Evolutionary conservation across 1,139 yeast species (phyloP).

Genomic region (Blastobotrys illinoisensis): DNA sequence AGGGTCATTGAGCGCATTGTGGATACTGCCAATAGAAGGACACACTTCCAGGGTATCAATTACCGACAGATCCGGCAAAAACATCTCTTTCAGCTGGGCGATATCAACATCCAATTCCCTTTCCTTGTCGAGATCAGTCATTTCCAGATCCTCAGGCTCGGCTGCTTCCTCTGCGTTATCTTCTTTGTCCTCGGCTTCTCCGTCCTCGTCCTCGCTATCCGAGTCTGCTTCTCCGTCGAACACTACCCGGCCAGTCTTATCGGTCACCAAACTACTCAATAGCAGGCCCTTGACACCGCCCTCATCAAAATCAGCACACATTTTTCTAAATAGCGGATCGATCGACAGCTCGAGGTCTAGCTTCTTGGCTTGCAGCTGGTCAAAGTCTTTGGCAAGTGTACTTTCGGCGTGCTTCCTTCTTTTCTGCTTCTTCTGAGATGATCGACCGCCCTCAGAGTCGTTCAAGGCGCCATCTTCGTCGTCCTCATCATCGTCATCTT

Average conservation of each 20-base stretch:
- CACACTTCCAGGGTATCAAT: conserved; percentile 47
- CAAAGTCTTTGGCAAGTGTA: conserved; percentile 51
- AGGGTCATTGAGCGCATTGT: conserved; percentile 52
- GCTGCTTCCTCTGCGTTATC: conserved; percentile 28
- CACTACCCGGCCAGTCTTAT: conserved; percentile 53
- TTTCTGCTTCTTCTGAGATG: conserved; percentile 14
- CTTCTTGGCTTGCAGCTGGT: conserved; percentile 57
- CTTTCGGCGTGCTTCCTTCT: conserved; percentile 34
- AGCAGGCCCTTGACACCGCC: conserved; percentile 88
- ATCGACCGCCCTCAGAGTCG: conserved; percentile 24
- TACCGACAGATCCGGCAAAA: conserved; percentile 22
- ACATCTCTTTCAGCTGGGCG: conserved; percentile 15
- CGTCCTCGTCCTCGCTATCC: conserved; percentile 21
- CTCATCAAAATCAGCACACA: conserved; percentile 88
- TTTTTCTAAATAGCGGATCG: conserved; percentile 85
- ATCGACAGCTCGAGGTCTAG: conserved; percentile 72
- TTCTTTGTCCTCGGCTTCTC: conserved; percentile 34
- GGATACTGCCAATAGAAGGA: conserved; percentile 56
- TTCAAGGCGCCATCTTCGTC: conserved; percentile 27
- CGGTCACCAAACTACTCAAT: conserved; percentile 62
- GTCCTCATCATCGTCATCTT: conserved; percentile 30
- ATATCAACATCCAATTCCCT: conserved; percentile 13
- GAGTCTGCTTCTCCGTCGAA: conserved; percentile 44
- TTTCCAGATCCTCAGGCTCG: conserved; percentile 36
- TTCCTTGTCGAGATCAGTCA: neutral